Conservation (phyloP, 768 basidiomycete genomes). For the Boletus sp. region DNA sequence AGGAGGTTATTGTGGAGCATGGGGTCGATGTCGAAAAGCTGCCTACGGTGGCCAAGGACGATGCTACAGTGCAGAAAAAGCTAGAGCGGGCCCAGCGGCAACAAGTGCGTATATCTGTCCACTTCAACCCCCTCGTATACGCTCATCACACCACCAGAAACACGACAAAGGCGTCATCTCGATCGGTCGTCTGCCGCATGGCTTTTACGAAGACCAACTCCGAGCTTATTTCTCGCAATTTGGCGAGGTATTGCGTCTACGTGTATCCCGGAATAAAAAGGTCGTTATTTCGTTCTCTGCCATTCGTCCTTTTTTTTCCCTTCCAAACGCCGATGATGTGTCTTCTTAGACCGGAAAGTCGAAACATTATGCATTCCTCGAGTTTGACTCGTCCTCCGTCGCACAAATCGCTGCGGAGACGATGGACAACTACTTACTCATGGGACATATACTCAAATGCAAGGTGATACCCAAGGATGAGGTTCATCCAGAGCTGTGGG, state of each 20-base stretch:
- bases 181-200: constrained; percentile 90
- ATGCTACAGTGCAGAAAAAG: constrained; percentile 67
- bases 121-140: background rate
- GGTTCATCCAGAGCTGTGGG: constrained; percentile 92
- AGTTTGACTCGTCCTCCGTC: constrained; percentile 85
- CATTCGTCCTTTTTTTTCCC: background rate
- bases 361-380: constrained; percentile 96
- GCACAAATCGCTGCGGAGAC: constrained; percentile 96
- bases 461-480: constrained; percentile 85
- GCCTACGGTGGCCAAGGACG: constrained; percentile 87
- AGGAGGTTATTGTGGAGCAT: constrained; percentile 57
- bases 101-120: constrained; percentile 46
- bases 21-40: constrained; percentile 69
- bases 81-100: constrained; percentile 59
- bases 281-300: constrained; percentile 34
- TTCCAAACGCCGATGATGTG: background rate
- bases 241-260: constrained; percentile 81
- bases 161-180: constrained; percentile 81
- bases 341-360: constrained; percentile 78
- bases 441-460: constrained; percentile 92
- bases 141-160: constrained; percentile 32
- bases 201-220: constrained; percentile 96
- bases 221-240: constrained; percentile 93
- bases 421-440: constrained; percentile 97
- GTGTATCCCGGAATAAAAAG: constrained; percentile 92